A percentile compares a stretch with the other conserved stretches of the same genome.
phyloP scores from a whole-genome alignment of 345 rosid genomes.

The Noccaea bulbosa region DNA sequence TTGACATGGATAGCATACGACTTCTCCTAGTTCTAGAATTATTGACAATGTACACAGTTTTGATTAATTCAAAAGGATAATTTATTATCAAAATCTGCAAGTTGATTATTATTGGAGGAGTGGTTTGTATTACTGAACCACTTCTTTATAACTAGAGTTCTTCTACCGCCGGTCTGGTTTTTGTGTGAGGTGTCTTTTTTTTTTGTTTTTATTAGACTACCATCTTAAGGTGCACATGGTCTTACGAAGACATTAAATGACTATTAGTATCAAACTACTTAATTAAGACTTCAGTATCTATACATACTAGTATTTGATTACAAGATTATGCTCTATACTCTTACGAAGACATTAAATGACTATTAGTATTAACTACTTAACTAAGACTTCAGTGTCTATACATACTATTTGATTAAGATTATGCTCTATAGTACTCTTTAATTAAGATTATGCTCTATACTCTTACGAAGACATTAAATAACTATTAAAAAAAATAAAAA shows the following conservation, averaged over 20 bases:
- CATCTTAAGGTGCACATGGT: conserved; percentile 28
- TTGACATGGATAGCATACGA: no score
- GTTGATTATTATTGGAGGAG: background rate
- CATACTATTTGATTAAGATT: no score
- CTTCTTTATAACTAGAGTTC: background rate
- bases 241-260: background rate
- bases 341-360: background rate
- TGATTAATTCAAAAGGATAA: background rate
- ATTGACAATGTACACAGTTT: no score
- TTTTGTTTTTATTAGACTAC: background rate
- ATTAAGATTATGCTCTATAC: no score
- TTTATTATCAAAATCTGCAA: background rate
- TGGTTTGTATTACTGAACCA: conserved; percentile 23
- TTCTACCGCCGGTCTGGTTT: background rate
- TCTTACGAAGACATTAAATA: no score
- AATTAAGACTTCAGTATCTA: no score
- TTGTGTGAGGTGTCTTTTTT: conserved; percentile 23
- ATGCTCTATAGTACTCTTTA: no score
- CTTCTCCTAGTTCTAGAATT: no score
- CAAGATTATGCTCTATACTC: no score
- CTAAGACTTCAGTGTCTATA: no score
- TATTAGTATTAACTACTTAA: background rate
- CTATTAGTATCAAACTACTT: background rate
- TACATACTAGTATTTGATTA: no score
- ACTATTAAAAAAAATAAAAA: no score